phyloP scores from a whole-genome alignment of 2,329 filamentous ascomycete genomes.

The Tolypocladium guangdongense region DNA sequence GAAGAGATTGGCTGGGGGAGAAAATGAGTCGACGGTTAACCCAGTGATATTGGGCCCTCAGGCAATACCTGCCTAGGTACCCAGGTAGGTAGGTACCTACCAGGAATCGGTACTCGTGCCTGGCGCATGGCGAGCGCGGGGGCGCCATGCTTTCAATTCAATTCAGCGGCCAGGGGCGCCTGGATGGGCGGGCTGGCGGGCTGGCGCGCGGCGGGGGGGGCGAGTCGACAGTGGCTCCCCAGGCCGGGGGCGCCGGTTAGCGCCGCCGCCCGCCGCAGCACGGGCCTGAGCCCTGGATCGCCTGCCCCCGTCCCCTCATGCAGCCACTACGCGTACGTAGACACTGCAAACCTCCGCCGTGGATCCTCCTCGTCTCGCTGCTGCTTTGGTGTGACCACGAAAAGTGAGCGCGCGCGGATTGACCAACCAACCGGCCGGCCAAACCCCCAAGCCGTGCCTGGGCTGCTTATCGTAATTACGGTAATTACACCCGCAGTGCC shows the following conservation, averaged over 20 bases:
- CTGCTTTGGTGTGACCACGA: neutral
- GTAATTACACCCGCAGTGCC: conserved; percentile 6
- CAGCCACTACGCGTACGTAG: no score
- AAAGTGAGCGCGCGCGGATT: neutral
- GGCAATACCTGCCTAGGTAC: no score
- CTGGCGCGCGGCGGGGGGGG: neutral
- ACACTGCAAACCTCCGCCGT: neutral
- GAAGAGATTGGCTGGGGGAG: neutral
- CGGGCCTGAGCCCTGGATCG: no score
- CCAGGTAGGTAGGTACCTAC: no score
- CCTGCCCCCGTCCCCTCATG: no score
- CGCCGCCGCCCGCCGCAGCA: neutral
- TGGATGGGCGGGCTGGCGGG: neutral
- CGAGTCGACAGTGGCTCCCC: neutral
- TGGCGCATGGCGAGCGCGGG: no score
- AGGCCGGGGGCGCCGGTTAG: neutral
- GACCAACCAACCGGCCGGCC: neutral
- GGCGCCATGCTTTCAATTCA: neutral
- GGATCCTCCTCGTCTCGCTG: neutral
- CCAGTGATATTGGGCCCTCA: no score
- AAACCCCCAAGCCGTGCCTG: conserved; percentile 1
- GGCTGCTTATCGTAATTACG: conserved; percentile 11
- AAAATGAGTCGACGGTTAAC: neutral
- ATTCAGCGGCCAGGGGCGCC: no score
- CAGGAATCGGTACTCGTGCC: no score